These are phyloP conservation scores for Calonectria pauciramosa DNA, from an alignment of 2,329 filamentous ascomycete species.

Conservation along the genomic window DNA sequence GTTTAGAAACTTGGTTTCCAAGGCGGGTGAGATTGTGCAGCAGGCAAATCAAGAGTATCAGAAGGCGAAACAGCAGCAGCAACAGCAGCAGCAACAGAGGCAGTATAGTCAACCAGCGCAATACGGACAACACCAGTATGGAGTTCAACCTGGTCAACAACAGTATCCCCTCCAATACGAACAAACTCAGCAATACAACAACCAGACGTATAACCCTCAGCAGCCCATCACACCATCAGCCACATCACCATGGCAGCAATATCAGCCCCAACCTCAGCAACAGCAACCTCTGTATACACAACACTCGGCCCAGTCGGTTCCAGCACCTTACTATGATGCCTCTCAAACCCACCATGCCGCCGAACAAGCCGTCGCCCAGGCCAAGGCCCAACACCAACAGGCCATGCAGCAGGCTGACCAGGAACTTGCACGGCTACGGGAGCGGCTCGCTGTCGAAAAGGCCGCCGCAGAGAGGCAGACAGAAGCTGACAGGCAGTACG, in stretches of 20 bases:
- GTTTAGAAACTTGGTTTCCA: constrained; percentile 39
- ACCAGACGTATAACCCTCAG: constrained; percentile 4
- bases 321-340: background rate
- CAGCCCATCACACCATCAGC: background rate
- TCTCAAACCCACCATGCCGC: background rate
- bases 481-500: constrained; percentile 35
- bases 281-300: constrained; percentile 1
- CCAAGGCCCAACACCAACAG: constrained; percentile 5
- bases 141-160: background rate
- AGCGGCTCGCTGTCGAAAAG: constrained; percentile 15
- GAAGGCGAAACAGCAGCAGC: constrained; percentile 24
- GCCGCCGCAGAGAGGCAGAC: constrained; percentile 21
- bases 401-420: background rate
- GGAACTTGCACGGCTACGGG: background rate
- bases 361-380: constrained; percentile 11
- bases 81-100: constrained; percentile 20
- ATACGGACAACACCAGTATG: constrained; percentile 15
- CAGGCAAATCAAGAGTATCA: constrained; percentile 40
- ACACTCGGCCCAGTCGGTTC: background rate
- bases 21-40: constrained; percentile 42
- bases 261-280: background rate
- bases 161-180: background rate
- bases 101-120: constrained; percentile 7
- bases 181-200: background rate
- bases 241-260: background rate